Conservation (phyloP, 208 protist genomes). For the Trypanosoma grayi region DNA sequence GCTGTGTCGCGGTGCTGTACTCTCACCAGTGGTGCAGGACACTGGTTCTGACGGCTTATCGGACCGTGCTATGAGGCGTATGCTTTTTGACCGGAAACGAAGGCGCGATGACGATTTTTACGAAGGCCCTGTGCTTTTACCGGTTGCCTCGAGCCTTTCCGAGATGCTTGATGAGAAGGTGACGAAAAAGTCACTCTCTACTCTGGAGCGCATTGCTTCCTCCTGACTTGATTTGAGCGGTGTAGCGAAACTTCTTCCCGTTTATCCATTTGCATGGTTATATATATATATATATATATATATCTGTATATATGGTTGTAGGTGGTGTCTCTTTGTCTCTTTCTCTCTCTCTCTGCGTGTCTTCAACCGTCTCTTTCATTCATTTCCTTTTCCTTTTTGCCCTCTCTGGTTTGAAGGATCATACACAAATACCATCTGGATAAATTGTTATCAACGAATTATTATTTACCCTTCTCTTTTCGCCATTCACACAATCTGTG, state of each 20-base stretch:
- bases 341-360: not conserved
- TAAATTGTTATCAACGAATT: not conserved
- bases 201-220: slow-evolving; percentile 26
- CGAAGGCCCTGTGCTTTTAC: slow-evolving; percentile 27
- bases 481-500: not conserved
- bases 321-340: not conserved
- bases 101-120: slow-evolving; percentile 24
- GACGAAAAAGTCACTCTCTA: slow-evolving; percentile 8
- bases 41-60: slow-evolving; percentile 10
- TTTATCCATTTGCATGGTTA: too few relatives aligned
- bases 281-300: slow-evolving; percentile 1
- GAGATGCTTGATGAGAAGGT: slow-evolving; percentile 20
- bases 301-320: not conserved
- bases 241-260: too few relatives aligned
- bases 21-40: slow-evolving; percentile 20
- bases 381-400: not conserved
- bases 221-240: not conserved
- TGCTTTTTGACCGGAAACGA: slow-evolving; percentile 58
- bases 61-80: slow-evolving; percentile 5
- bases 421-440: not conserved
- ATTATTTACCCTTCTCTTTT: slow-evolving; percentile 14
- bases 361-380: not conserved
- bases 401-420: not conserved
- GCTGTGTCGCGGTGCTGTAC: slow-evolving; percentile 53
- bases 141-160: slow-evolving; percentile 19